phyloP scores from a whole-genome alignment of 768 basidiomycete species.

The Lepiota brunneoincarnata region DNA sequence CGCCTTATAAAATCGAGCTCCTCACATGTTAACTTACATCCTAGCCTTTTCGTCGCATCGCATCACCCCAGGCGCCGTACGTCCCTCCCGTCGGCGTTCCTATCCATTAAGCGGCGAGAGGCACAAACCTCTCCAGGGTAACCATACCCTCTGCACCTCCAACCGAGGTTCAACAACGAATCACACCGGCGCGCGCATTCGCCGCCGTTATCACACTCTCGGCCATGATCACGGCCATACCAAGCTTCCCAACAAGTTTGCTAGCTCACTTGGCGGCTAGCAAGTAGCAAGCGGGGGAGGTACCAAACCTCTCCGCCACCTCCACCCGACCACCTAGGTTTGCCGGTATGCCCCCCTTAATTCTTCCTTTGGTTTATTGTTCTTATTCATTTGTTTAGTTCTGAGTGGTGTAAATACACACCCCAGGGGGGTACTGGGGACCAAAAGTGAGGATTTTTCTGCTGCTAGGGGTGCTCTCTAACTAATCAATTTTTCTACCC shows the following conservation, averaged over 20 bases:
- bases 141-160: not conserved
- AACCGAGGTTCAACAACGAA: not conserved
- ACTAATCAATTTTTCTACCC: too few species aligned
- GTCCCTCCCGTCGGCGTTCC: too few species aligned
- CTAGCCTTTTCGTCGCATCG: too few species aligned
- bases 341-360: slow-evolving; percentile 3
- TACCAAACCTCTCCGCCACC: slow-evolving; percentile 12
- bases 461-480: too few species aligned
- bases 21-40: too few species aligned
- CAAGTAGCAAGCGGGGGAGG: not conserved
- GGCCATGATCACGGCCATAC: not conserved
- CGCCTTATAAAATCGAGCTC: too few species aligned
- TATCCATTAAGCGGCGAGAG: too few species aligned
- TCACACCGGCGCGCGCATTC: too few species aligned
- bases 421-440: not conserved
- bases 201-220: not conserved
- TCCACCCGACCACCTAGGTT: slow-evolving; percentile 11
- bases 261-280: slow-evolving; percentile 1
- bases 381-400: not conserved
- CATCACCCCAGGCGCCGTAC: too few species aligned
- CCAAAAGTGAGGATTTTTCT: too few species aligned
- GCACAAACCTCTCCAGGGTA: too few species aligned
- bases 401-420: slow-evolving; percentile 6
- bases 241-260: not conserved
- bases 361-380: not conserved